Evolutionary conservation across 2,329 filamentous ascomycete genomes (phyloP).

Genomic region (Trichoderma simmonsii): DNA sequence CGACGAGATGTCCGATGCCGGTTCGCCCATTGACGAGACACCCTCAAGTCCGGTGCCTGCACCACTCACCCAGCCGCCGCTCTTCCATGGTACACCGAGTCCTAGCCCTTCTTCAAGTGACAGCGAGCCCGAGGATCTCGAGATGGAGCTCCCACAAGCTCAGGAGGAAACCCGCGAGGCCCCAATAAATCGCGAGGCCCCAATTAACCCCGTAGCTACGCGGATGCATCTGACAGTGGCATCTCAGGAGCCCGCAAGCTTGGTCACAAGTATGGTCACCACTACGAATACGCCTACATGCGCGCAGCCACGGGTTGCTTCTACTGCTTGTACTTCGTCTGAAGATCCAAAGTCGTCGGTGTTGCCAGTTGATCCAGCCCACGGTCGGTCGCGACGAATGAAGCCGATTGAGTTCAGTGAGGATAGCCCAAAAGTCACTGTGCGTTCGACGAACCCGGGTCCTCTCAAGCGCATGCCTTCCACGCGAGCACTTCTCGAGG

Average conservation of each 20-base stretch:
- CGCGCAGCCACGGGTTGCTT: slow-evolving; percentile 26
- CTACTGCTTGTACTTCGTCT: background rate
- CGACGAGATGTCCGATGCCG: background rate
- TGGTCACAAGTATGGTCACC: background rate
- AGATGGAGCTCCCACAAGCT: slow-evolving; percentile 34
- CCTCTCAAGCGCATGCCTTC: slow-evolving; percentile 25
- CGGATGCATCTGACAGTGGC: background rate
- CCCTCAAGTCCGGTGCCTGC: background rate
- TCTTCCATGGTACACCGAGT: slow-evolving; percentile 13
- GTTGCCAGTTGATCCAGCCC: background rate
- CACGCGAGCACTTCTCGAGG: slow-evolving; percentile 24
- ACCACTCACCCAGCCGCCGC: background rate
- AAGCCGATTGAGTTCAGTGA: slow-evolving; percentile 28
- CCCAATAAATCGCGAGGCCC: slow-evolving; percentile 28
- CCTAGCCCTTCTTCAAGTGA: slow-evolving; percentile 23
- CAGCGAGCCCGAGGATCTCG: slow-evolving; percentile 36
- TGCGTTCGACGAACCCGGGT: background rate
- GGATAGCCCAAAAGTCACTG: slow-evolving; percentile 21
- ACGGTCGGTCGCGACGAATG: slow-evolving; percentile 24
- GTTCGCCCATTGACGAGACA: background rate
- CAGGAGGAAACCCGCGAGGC: slow-evolving; percentile 20
- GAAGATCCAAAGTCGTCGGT: background rate
- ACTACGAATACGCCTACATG: slow-evolving; percentile 32
- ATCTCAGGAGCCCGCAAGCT: background rate
- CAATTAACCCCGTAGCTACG: slow-evolving; percentile 26